Evolutionary conservation across 306 rosid species (phyloP), one percentile per base, ranked within the genome.

Genomic region (Quercus aquifolioides): DNA sequence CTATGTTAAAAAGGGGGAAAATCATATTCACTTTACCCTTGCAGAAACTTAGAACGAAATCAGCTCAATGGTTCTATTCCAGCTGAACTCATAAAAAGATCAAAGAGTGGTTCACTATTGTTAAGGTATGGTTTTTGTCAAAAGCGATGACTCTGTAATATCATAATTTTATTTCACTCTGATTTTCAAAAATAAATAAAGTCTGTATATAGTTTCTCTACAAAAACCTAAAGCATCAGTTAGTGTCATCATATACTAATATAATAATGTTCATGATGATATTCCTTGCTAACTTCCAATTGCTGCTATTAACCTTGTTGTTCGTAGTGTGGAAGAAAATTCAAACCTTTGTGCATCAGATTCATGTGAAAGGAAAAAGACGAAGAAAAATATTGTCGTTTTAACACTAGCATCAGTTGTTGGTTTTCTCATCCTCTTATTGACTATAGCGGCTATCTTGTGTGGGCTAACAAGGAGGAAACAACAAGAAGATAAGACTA

Each of bases 21-120:
- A 15, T 54, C 78, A 76, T 56, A 30, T 69, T 77, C 33, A 19
- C 64, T 49, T 31, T 81, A 15, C 56, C 69, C 84, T 76, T 17
- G 28, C 84, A 91, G 92, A 84, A 91, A 91, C 69, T 82, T 91
- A 76, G 81, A 57, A 49, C 76, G 78, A 10, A 88, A 88, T 77
- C 80, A 83, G 10, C 74, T 87, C 70, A 84, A 80, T 15, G 89
- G 91, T 14, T 38, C 65, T 20, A 74, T 91, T 63, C 92, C 92
- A 4, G 60, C 2, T 23, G 83, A 71, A 62, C 91, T 91, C 9
- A 15, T 82, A 65, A 80, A 88, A 49, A 87, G 52, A 77, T 78
- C 86, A 43, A 72, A 75, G 41, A 41, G 60, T 23, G 84, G 83
- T 64, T 84, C 74, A 74, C 74, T 91, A 38, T 55, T 81, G 57